Percentiles rank a stretch among this genome's conserved stretches.
Conservation (phyloP, 768 basidiomycete species). For the Hericium rajendrae region DNA sequence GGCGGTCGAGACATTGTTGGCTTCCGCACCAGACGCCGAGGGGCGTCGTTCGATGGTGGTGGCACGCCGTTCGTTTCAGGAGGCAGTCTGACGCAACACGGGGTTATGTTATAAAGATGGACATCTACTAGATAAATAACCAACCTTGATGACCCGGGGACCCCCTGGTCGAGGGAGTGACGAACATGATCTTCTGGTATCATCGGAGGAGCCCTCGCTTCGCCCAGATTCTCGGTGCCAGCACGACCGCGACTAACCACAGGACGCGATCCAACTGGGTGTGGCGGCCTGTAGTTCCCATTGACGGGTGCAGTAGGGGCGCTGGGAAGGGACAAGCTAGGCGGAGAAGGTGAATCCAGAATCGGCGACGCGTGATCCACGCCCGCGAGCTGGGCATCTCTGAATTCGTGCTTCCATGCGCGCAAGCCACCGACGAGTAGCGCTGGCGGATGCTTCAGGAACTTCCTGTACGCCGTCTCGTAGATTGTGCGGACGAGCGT, state of each 20-base stretch:
- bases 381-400: conserved; percentile 28
- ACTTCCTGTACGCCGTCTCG: conserved; percentile 62
- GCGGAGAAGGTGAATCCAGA: neutral
- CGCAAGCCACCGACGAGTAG: conserved; percentile 78
- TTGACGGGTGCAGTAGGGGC: neutral
- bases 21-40: conserved; percentile 13
- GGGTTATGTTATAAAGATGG: neutral
- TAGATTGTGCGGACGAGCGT: conserved; percentile 60
- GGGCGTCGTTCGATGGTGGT: neutral
- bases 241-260: conserved; percentile 3
- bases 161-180: conserved; percentile 32
- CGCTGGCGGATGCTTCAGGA: conserved; percentile 68
- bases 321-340: neutral
- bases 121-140: conserved; percentile 1
- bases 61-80: neutral
- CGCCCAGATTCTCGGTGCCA: conserved; percentile 13
- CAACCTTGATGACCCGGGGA: conserved; percentile 34
- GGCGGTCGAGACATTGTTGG: conserved; percentile 13
- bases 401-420: conserved; percentile 63
- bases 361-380: conserved; percentile 4
- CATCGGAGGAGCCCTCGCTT: conserved; percentile 15
- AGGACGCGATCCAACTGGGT: conserved; percentile 3
- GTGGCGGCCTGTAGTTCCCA: conserved; percentile 5
- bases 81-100: conserved; percentile 7
- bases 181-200: conserved; percentile 6